Conservation (phyloP, 208 protist genomes). For the Jaenimonas drosophilae region DNA sequence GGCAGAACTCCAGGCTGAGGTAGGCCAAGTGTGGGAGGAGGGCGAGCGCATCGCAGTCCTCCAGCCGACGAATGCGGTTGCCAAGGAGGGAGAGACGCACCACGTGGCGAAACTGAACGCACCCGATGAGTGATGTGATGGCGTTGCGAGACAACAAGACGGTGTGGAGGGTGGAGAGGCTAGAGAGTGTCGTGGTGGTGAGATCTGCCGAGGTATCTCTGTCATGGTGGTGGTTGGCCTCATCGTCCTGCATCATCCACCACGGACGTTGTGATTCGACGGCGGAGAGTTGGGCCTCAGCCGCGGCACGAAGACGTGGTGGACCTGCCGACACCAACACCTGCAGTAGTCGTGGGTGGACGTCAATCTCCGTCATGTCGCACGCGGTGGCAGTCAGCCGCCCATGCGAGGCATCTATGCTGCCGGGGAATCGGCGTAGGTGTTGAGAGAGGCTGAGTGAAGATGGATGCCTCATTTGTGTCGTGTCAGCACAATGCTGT, state of each 20-base stretch:
- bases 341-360: slow-evolving; percentile 39
- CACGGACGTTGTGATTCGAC: background rate
- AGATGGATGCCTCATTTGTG: too few relatives aligned
- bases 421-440: slow-evolving; percentile 26
- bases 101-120: slow-evolving; percentile 75
- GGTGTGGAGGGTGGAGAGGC: slow-evolving; percentile 65
- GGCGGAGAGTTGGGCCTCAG: slow-evolving; percentile 10
- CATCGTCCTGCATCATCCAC: background rate
- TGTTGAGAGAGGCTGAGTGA: slow-evolving; percentile 21
- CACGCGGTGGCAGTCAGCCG: slow-evolving; percentile 52
- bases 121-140: slow-evolving; percentile 41
- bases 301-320: slow-evolving; percentile 9
- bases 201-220: background rate
- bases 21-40: slow-evolving; percentile 58
- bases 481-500: too few relatives aligned
- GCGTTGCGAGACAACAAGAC: slow-evolving; percentile 71
- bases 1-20: slow-evolving; percentile 79
- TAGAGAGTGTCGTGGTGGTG: slow-evolving; percentile 29
- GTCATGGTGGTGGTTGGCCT: background rate
- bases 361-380: slow-evolving; percentile 61
- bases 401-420: slow-evolving; percentile 53
- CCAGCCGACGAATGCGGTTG: slow-evolving; percentile 62
- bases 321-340: slow-evolving; percentile 24
- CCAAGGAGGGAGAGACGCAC: slow-evolving; percentile 68
- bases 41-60: slow-evolving; percentile 69